Conservation (phyloP, 306 rosid species). For the Cicer arietinum region DNA sequence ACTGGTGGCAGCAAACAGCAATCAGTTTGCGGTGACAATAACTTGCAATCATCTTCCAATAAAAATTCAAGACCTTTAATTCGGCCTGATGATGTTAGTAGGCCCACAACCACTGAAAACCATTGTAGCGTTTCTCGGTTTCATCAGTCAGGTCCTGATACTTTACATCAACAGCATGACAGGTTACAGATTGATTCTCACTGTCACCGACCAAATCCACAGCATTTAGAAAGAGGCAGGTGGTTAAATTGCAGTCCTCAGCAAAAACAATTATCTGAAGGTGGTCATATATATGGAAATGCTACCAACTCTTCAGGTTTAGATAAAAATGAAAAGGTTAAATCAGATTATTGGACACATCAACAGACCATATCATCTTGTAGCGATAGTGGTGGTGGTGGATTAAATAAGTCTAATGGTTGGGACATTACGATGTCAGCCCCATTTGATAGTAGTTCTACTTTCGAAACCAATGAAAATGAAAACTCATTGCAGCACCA, state of each 20-base stretch:
- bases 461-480: slow-evolving; percentile 62
- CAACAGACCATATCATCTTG: slow-evolving; percentile 44
- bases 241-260: slow-evolving; percentile 73
- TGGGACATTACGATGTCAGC: slow-evolving; percentile 68
- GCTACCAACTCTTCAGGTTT: slow-evolving; percentile 45
- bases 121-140: slow-evolving; percentile 58
- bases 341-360: slow-evolving; percentile 42
- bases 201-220: slow-evolving; percentile 57
- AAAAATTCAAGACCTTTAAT: slow-evolving; percentile 60
- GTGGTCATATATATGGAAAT: slow-evolving; percentile 58
- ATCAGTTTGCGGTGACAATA: slow-evolving; percentile 67
- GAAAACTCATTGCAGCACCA: slow-evolving; percentile 52
- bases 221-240: slow-evolving; percentile 62
- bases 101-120: slow-evolving; percentile 53
- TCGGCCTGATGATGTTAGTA: slow-evolving; percentile 54
- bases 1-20: slow-evolving; percentile 58
- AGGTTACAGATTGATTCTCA: slow-evolving; percentile 58
- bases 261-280: slow-evolving; percentile 63
- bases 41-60: slow-evolving; percentile 59
- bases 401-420: slow-evolving; percentile 70
- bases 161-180: slow-evolving; percentile 57
- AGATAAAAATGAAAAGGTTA: slow-evolving; percentile 45
- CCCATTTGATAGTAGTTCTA: slow-evolving; percentile 57
- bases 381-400: slow-evolving; percentile 61
- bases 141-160: slow-evolving; percentile 63